phyloP scores from a whole-genome alignment of 306 rosid genomes.

The Rosa rugosa region DNA sequence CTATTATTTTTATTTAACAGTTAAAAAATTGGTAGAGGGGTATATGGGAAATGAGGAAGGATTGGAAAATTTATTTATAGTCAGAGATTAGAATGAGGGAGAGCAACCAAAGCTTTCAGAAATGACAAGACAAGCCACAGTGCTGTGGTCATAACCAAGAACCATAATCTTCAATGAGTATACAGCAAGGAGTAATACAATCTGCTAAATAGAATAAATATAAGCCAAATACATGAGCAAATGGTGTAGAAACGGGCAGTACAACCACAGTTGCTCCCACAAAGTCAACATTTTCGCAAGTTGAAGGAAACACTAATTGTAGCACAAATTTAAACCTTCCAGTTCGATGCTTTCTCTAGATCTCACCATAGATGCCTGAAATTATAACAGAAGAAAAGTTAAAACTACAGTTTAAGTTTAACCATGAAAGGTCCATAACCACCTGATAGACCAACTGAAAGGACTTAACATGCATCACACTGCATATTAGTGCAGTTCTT shows the following conservation, averaged over 20 bases:
- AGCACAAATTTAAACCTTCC: not conserved
- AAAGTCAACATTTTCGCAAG: not conserved
- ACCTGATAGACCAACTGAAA: not conserved
- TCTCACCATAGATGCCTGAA: conserved; percentile 25
- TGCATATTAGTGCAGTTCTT: not conserved
- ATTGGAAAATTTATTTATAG: too few relatives aligned
- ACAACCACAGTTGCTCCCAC: not conserved
- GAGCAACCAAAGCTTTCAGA: not conserved
- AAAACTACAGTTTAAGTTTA: not conserved
- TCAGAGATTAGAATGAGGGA: too few relatives aligned
- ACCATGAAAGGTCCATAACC: not conserved
- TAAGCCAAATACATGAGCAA: not conserved
- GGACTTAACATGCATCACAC: not conserved
- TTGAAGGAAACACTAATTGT: not conserved
- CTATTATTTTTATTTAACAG: too few relatives aligned
- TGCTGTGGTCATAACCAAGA: not conserved
- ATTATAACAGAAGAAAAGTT: not conserved
- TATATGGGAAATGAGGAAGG: not conserved
- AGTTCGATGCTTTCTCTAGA: not conserved
- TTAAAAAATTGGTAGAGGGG: too few relatives aligned
- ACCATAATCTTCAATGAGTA: not conserved
- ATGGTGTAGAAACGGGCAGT: not conserved
- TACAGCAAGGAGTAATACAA: not conserved
- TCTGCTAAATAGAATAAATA: not conserved
- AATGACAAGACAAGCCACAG: not conserved